Conservation (phyloP, 257 asterid species). For the Leptodermis oblonga region DNA sequence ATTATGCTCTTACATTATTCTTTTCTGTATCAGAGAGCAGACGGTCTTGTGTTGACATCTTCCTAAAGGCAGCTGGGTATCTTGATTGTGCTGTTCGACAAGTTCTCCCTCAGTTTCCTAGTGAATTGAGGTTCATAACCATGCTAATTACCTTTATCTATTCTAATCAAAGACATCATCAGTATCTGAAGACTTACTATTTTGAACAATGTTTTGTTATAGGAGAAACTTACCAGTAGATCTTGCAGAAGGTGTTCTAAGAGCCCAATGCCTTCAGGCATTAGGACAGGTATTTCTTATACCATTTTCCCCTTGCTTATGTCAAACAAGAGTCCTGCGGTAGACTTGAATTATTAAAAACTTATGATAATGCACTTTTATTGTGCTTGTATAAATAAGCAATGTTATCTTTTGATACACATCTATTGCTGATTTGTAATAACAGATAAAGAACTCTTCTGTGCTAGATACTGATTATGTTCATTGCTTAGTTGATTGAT, state of each 20-base stretch:
- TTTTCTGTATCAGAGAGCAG: slow-evolving; percentile 61
- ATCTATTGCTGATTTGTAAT: background rate
- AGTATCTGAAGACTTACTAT: slow-evolving; percentile 17
- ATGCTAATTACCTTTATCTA: slow-evolving; percentile 15
- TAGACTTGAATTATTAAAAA: background rate
- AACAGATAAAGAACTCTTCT: background rate
- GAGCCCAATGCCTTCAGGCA: slow-evolving; percentile 96
- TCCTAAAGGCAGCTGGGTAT: slow-evolving; percentile 95
- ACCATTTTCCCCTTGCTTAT: slow-evolving; percentile 12
- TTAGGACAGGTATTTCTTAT: slow-evolving; percentile 75
- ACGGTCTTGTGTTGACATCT: slow-evolving; percentile 79
- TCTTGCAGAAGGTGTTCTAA: slow-evolving; percentile 92
- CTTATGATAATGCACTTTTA: background rate
- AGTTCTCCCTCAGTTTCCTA: slow-evolving; percentile 81
- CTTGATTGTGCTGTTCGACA: slow-evolving; percentile 93
- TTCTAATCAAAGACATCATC: slow-evolving; percentile 10
- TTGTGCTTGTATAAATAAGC: background rate
- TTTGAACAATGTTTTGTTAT: slow-evolving; percentile 22
- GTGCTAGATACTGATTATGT: background rate
- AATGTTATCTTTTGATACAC: background rate
- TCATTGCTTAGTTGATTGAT: background rate
- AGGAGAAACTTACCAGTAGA: slow-evolving; percentile 94
- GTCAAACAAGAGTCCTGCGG: background rate
- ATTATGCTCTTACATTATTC: slow-evolving; percentile 10
- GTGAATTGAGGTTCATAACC: slow-evolving; percentile 64